Conservation (phyloP, 257 asterid genomes). For the Penstemon newberryi region DNA sequence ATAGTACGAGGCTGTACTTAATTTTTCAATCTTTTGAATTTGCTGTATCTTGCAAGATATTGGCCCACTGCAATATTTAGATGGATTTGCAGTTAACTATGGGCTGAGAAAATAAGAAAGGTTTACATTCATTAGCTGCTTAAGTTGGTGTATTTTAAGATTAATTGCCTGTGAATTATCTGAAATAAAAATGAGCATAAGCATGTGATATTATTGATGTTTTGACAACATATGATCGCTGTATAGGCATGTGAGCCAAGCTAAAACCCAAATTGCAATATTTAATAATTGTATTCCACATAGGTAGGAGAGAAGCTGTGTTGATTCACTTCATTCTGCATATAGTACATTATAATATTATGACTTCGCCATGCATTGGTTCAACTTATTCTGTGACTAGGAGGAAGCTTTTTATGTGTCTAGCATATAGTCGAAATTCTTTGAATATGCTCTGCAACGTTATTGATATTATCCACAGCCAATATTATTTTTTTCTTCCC, state of each 20-base stretch:
- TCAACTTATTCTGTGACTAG: not conserved
- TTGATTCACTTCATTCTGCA: not conserved
- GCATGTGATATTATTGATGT: not conserved
- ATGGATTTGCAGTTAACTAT: slow-evolving; percentile 16
- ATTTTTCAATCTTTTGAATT: slow-evolving; percentile 6
- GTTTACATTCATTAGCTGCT: not conserved
- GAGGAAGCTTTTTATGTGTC: slow-evolving; percentile 18
- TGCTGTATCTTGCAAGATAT: not conserved
- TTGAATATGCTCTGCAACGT: not conserved
- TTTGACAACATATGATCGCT: not conserved
- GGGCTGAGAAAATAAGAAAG: not conserved
- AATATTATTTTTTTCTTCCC: not conserved
- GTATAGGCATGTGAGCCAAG: not conserved
- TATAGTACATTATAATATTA: not conserved
- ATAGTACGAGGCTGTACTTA: not conserved
- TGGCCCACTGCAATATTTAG: slow-evolving; percentile 7
- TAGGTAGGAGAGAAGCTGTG: not conserved
- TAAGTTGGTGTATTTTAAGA: not conserved
- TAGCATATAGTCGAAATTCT: slow-evolving; percentile 2
- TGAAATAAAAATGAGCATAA: not conserved
- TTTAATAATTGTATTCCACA: not conserved
- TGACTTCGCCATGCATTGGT: not conserved
- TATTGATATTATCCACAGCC: not conserved
- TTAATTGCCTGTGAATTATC: too few relatives aligned
- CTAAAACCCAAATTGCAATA: not conserved